These are phyloP conservation scores for Pseudogymnoascus sp. DNA, from an alignment of 2,329 filamentous ascomycete species.

Conservation along the genomic window DNA sequence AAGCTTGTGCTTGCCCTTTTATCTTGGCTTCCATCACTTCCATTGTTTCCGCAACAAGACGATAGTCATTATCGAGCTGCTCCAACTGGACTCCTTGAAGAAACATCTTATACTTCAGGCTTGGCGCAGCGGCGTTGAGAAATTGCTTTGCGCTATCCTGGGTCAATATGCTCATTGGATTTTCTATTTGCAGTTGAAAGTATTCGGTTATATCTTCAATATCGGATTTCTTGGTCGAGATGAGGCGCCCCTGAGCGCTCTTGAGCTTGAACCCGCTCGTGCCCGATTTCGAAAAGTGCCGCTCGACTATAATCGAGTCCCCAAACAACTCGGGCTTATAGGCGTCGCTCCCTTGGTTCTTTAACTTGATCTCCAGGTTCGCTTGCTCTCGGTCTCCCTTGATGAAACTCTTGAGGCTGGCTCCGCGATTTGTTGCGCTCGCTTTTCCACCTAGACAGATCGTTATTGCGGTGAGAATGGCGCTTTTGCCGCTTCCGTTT, in stretches of 20 bases:
- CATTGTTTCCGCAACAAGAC: constrained; percentile 69
- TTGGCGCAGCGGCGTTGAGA: constrained; percentile 72
- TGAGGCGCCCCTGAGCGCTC: constrained; percentile 56
- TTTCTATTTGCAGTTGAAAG: constrained; percentile 89
- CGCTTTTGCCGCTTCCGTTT: constrained; percentile 97
- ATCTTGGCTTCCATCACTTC: constrained; percentile 64
- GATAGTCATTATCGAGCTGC: constrained; percentile 85
- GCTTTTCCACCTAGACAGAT: constrained; percentile 94
- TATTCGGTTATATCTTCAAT: constrained; percentile 91
- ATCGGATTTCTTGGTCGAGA: constrained; percentile 79
- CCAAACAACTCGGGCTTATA: constrained; percentile 81
- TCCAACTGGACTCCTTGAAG: constrained; percentile 90
- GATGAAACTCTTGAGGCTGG: constrained; percentile 82
- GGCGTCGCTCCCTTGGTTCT: constrained; percentile 79
- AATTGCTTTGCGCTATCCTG: constrained; percentile 95
- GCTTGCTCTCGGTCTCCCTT: constrained; percentile 78
- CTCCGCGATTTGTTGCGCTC: constrained; percentile 83
- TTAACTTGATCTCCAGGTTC: constrained; percentile 74
- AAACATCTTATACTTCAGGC: constrained; percentile 94
- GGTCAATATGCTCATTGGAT: constrained; percentile 90
- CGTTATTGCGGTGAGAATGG: constrained; percentile 84
- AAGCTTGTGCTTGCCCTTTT: constrained; percentile 52
- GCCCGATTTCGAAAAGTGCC: constrained; percentile 71
- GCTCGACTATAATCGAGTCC: constrained; percentile 80
- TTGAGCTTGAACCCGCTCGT: constrained; percentile 83